These are phyloP conservation scores for Aegilops speltoides DNA, from an alignment of 176 grass and related monocot genomes.

Conservation along the genomic window DNA sequence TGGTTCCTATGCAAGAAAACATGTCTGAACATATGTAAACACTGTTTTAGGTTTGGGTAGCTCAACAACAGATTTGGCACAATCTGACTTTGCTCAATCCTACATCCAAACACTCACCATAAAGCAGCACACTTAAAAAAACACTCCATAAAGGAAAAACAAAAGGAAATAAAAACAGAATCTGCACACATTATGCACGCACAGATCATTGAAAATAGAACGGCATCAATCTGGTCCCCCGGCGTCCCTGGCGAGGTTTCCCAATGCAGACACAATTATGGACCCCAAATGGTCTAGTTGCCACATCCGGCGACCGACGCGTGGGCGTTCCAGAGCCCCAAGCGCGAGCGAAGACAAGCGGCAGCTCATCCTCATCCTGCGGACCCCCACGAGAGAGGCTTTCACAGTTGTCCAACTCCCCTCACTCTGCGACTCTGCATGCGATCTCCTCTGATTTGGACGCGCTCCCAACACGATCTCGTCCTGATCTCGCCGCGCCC, in stretches of 20 bases:
- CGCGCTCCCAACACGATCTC: slow-evolving; percentile 46
- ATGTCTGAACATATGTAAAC: not conserved
- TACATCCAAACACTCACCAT: not conserved
- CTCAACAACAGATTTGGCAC: not conserved
- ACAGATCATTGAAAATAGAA: not conserved
- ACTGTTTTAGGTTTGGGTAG: not conserved
- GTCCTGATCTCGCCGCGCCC: slow-evolving; percentile 24
- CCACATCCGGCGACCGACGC: not conserved
- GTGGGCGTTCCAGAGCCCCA: slow-evolving; percentile 9
- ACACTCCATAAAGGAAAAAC: not conserved
- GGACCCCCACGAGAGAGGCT: not conserved
- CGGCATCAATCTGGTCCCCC: slow-evolving; percentile 21
- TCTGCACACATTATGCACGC: not conserved
- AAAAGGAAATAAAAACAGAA: not conserved
- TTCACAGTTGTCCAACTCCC: not conserved
- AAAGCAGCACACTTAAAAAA: not conserved
- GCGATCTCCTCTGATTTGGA: slow-evolving; percentile 40
- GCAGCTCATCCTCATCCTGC: slow-evolving; percentile 6
- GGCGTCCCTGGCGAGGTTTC: slow-evolving; percentile 20
- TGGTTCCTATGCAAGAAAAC: not conserved
- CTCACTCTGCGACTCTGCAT: not conserved
- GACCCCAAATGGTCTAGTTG: slow-evolving; percentile 5
- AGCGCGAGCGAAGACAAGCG: slow-evolving; percentile 17
- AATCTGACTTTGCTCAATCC: not conserved
- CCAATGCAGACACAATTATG: slow-evolving; percentile 24